Base-by-base conservation (phyloP, 2,329 filamentous ascomycete genomes). In the Aspergillus novofumigatus region DNA sequence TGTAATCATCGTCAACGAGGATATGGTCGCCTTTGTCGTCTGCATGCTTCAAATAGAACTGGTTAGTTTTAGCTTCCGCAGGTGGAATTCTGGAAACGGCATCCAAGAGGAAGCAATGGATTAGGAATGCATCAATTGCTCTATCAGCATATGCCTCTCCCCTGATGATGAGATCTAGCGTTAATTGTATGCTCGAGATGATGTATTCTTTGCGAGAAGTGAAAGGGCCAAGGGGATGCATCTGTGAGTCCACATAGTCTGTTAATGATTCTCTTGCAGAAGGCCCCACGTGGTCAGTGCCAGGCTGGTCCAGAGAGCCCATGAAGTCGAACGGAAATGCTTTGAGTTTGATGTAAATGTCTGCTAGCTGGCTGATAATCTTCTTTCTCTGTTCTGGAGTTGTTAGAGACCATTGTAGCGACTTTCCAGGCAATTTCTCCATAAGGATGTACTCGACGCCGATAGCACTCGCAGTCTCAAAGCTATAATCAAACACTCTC, bases 21-120 rank as follows among this genome's bases (percentile, higher is more conserved):
- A 82, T 73, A 50, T 81, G 78, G 53, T 81, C 77, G 2, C 76
- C 78, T 61, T 81, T 82, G 59, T 81, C 78, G 55, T 80, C 75
- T n/a, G 70, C 64, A 61, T 29, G 74, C 59, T 78, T 81, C 8
- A 82, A 64, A 55, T 76, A 81, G 64, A 75, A 81, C 25, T 62
- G 65, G 3, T 66, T 59, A 29, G 70, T 65, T 23, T 69, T 60
- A 59, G 60, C 17, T 25, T 53, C 10, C 58, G 50, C 44, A 44
- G 56, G 52, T 67, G 58, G 26, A 64, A 56, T 29, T 3, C 55
- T 21, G 3, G 59, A 58, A 25, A 68, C 47, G 17, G 71, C 59
- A 48, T 80, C 73, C n/a, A 77, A 52, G 42, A 79, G 75, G 63
- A 71, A 79, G 41, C 71, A 69, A 61, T 79, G 74, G 55, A 78